phyloP scores from a whole-genome alignment of 805 yeast species.

The Starmerella roubikii region DNA sequence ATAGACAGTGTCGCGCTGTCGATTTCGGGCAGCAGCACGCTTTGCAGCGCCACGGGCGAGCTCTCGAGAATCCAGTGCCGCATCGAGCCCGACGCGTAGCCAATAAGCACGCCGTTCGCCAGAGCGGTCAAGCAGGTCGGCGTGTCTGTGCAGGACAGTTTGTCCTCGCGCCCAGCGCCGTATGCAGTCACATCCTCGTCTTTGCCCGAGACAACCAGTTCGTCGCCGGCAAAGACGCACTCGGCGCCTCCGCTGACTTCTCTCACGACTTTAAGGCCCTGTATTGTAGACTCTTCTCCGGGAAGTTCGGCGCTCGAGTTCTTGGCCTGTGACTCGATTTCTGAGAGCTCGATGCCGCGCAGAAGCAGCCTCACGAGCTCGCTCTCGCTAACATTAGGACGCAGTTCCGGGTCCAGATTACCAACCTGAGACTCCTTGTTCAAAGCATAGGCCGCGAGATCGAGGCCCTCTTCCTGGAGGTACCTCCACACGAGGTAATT shows the following conservation, averaged over 20 bases:
- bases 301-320: background rate
- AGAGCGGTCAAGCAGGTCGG: conserved; percentile 5
- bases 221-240: background rate
- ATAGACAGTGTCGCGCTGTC: too few relatives aligned
- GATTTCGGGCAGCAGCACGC: conserved; percentile 5
- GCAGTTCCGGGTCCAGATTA: conserved; percentile 38
- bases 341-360: conserved; percentile 67
- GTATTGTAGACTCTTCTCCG: too few relatives aligned
- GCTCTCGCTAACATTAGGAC: conserved; percentile 55
- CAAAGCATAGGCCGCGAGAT: conserved; percentile 65
- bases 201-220: background rate
- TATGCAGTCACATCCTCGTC: background rate
- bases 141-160: background rate
- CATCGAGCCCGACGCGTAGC: conserved; percentile 8
- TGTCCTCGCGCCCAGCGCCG: too few relatives aligned
- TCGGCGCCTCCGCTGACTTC: background rate
- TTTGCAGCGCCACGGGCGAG: conserved; percentile 1
- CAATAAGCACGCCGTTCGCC: conserved; percentile 5
- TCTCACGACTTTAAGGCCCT: too few relatives aligned
- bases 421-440: conserved; percentile 58
- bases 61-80: conserved; percentile 7
- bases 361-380: conserved; percentile 71
- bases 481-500: conserved; percentile 90
- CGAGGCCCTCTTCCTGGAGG: conserved; percentile 57
- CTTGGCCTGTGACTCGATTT: conserved; percentile 35